These are phyloP conservation scores for Solioccasus polychromus DNA, from an alignment of 768 basidiomycete species.

Conservation along the genomic window DNA sequence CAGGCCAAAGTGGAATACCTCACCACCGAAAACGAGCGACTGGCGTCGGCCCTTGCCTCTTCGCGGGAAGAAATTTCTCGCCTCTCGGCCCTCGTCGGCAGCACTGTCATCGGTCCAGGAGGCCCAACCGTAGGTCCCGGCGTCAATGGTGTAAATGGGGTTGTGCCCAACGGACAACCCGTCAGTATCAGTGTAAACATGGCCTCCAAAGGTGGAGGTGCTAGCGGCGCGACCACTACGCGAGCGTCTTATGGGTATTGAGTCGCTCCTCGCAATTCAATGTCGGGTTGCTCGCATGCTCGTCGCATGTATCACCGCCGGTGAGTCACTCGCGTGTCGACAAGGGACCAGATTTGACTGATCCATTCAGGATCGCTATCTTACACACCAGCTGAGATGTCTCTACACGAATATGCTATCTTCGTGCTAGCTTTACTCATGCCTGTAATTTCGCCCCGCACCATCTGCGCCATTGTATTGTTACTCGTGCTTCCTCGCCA, in stretches of 20 bases:
- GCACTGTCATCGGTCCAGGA: conserved; percentile 49
- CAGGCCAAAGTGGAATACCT: conserved; percentile 94
- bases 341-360: not conserved
- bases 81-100: conserved; percentile 69
- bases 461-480: conserved; percentile 8
- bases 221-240: conserved; percentile 27
- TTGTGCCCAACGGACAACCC: conserved; percentile 33
- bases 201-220: conserved; percentile 34
- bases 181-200: conserved; percentile 44
- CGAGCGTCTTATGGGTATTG: conserved; percentile 43
- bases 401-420: conserved; percentile 15
- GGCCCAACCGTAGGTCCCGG: conserved; percentile 30
- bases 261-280: conserved; percentile 4
- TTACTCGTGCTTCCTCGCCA: conserved; percentile 9
- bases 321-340: conserved; percentile 10
- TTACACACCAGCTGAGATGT: conserved; percentile 16
- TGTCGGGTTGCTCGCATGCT: conserved; percentile 4
- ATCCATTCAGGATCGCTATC: conserved; percentile 14
- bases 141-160: conserved; percentile 24
- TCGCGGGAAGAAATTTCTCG: conserved; percentile 92
- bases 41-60: conserved; percentile 80
- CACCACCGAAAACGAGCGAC: conserved; percentile 90
- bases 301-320: conserved; percentile 9
- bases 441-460: conserved; percentile 16
- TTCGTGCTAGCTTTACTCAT: conserved; percentile 18